Evolutionary conservation across 371 early-diverging fungal species (phyloP).

Genomic region (Mucor piriformis): DNA sequence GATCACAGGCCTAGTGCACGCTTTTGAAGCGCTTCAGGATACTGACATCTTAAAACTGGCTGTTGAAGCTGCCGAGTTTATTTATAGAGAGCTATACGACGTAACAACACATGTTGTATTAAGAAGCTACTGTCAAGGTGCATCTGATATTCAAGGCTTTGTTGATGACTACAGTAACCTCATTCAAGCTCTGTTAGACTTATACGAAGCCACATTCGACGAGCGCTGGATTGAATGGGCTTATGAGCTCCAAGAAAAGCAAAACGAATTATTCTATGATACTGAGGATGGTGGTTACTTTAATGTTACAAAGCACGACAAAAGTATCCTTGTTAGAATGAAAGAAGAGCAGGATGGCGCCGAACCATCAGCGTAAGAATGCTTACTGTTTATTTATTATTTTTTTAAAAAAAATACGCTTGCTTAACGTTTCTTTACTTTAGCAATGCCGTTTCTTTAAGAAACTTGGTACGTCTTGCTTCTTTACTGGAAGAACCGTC

Average conservation of each 20-base stretch:
- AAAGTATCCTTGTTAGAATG: constrained; percentile 54
- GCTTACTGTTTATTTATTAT: background rate
- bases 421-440: background rate
- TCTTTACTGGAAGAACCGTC: constrained; percentile 28
- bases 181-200: constrained; percentile 58
- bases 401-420: no score
- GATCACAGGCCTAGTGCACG: constrained; percentile 56
- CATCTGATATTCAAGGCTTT: constrained; percentile 56
- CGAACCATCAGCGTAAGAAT: constrained; percentile 62
- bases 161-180: constrained; percentile 64
- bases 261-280: constrained; percentile 66
- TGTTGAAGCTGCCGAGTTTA: constrained; percentile 51
- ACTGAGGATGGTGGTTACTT: constrained; percentile 55
- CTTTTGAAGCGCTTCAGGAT: constrained; percentile 40
- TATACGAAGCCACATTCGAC: constrained; percentile 60
- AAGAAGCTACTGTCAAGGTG: constrained; percentile 56
- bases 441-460: constrained; percentile 49
- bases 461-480: constrained; percentile 47
- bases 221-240: constrained; percentile 67
- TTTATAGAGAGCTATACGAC: constrained; percentile 50
- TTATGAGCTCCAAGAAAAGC: constrained; percentile 51
- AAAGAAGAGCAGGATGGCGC: constrained; percentile 76
- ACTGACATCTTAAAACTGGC: constrained; percentile 40
- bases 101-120: constrained; percentile 32
- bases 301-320: constrained; percentile 46